Base-by-base conservation (phyloP, 352 stramenopile species). In the Lagenidium giganteum region DNA sequence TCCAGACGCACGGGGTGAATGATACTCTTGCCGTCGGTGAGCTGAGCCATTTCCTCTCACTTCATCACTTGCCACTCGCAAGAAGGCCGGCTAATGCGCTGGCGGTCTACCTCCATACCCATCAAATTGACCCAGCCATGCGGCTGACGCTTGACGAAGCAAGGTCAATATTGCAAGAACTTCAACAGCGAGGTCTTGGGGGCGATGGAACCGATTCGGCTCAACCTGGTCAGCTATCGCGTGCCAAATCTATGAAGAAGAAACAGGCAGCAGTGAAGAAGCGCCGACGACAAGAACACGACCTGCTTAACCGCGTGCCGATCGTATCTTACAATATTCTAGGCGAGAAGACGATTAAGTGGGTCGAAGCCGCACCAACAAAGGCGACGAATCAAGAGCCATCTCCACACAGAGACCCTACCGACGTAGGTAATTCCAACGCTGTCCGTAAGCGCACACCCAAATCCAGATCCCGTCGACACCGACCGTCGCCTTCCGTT, bases 281-380 rank as follows among this genome's bases (percentile, higher is more conserved):
- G 11, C 32, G 32, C 11, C 11, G 16, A 18, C 3, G n/a, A 42
- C 8, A 47, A n/a, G 34, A 78, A 33, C 62, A 58, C 22, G 35
- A 41, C 2, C 38, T 61, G 34, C 21, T 27, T 7, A 44, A 49
- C 26, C 62, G 53, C 9, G 68, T 72, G 23, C 41, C 70, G 7
- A 56, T 86, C 20, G 61, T 88, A 5, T 64, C 65, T 0, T 88
- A 83, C 44, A 88, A 86, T 36, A 58, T 74, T 14, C 57, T 88
- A 5, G 76, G 76, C 4, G 76, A 88, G 37, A 86, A 84, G 28
- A 66, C 52, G 7, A 62, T 86, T 45, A 67, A 59, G 17, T 88
- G 72, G 72, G 56, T 76, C 12, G 28, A 53, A 23, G 22, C 28
- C 3, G 28, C 31, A 36, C 6, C 24, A 13, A n/a, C n/a, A n/a